A percentile compares a stretch with the other conserved stretches of the same genome.
Evolutionary conservation across 2,329 filamentous ascomycete genomes (phyloP).

Genomic region (Hypoxylon sp.): DNA sequence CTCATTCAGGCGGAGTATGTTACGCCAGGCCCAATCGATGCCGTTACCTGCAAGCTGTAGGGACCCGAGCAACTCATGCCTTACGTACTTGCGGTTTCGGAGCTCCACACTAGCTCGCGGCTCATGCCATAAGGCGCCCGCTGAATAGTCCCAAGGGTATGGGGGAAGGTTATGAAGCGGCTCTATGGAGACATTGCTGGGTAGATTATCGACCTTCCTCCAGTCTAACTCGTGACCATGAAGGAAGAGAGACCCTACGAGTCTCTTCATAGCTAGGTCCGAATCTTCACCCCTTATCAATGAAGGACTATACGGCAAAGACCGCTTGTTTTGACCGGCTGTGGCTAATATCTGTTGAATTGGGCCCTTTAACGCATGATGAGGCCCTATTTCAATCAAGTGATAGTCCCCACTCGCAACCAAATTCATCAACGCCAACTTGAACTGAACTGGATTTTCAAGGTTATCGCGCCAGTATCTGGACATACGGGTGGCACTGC

Average conservation of each 20-base stretch:
- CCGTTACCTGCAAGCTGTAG: slow-evolving; percentile 26
- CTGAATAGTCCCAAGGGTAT: slow-evolving; percentile 58
- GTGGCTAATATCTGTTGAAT: no score
- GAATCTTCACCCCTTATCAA: slow-evolving; percentile 11
- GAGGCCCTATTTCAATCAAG: slow-evolving; percentile 17
- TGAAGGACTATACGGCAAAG: neutral
- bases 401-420: neutral
- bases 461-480: slow-evolving; percentile 39
- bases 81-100: slow-evolving; percentile 23
- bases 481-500: neutral
- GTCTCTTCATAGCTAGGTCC: slow-evolving; percentile 9
- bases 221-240: slow-evolving; percentile 24
- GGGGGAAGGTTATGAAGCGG: slow-evolving; percentile 41
- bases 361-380: slow-evolving; percentile 6
- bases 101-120: slow-evolving; percentile 33
- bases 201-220: neutral
- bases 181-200: neutral
- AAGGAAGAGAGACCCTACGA: slow-evolving; percentile 27
- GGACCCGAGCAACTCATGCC: slow-evolving; percentile 43
- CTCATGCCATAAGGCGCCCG: slow-evolving; percentile 26
- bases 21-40: slow-evolving; percentile 43
- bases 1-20: slow-evolving; percentile 36
- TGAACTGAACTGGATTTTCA: slow-evolving; percentile 7
- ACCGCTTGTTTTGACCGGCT: neutral
- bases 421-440: neutral